Percentiles rank a stretch among this genome's conserved stretches.
Evolutionary conservation across 306 rosid genomes (phyloP).

Genomic region (Erythrophleum fordii): DNA sequence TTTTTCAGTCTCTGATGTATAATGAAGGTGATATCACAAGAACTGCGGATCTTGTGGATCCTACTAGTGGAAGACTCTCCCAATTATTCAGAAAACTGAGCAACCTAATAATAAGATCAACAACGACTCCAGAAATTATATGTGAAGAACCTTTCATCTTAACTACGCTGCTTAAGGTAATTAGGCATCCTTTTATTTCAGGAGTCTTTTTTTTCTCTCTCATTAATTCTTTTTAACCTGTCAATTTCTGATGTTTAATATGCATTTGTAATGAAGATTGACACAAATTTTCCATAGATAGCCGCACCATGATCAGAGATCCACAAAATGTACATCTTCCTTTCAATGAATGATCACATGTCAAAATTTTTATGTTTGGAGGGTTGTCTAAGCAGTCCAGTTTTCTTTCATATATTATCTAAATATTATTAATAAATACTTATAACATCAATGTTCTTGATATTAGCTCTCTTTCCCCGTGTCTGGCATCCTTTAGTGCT

Average conservation of each 20-base stretch:
- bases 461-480: neutral
- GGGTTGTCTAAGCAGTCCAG: neutral
- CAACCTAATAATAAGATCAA: constrained; percentile 44
- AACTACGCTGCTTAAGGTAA: constrained; percentile 65
- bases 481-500: neutral
- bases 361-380: neutral
- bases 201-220: neutral
- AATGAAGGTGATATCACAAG: constrained; percentile 72
- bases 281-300: neutral
- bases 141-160: constrained; percentile 56
- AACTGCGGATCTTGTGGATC: constrained; percentile 60
- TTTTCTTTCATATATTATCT: constrained; percentile 4
- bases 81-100: constrained; percentile 55
- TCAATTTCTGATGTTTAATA: neutral
- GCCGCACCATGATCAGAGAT: neutral
- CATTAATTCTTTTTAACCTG: neutral
- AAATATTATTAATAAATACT: constrained; percentile 3
- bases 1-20: constrained; percentile 71
- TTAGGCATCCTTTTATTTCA: constrained; percentile 9
- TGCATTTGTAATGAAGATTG: constrained; percentile 19
- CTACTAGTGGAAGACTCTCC: constrained; percentile 57
- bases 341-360: neutral
- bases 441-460: neutral
- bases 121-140: constrained; percentile 40
- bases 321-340: neutral